phyloP scores from a whole-genome alignment of 192 early-diverging fungal species.

The Entomortierella lignicola region DNA sequence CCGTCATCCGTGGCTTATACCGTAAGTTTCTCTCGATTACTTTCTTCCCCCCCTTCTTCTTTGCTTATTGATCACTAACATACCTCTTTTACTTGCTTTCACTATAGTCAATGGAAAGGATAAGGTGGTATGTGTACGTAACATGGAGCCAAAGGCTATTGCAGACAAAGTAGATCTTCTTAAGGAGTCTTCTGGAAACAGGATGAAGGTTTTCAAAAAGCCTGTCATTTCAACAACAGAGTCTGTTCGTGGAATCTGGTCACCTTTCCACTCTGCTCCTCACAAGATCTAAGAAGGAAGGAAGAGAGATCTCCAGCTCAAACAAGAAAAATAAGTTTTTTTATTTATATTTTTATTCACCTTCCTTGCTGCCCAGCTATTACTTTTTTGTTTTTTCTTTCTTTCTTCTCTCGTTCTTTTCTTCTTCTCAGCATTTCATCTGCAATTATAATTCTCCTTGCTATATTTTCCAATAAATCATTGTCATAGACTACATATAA shows the following conservation, averaged over 20 bases:
- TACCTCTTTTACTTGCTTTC: not conserved
- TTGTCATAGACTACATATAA: no score
- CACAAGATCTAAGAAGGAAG: slow-evolving; percentile 68
- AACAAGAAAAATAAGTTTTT: no score
- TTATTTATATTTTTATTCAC: no score
- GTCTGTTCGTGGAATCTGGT: slow-evolving; percentile 86
- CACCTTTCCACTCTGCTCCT: slow-evolving; percentile 79
- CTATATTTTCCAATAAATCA: no score
- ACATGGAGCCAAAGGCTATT: slow-evolving; percentile 69
- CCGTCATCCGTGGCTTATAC: slow-evolving; percentile 77
- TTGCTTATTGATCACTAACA: not conserved
- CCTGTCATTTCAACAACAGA: slow-evolving; percentile 82
- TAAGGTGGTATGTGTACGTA: slow-evolving; percentile 75
- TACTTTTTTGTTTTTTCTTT: not conserved
- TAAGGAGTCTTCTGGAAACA: slow-evolving; percentile 74
- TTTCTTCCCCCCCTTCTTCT: not conserved
- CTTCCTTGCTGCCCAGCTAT: no score
- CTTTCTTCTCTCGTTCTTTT: not conserved
- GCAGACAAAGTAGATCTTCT: slow-evolving; percentile 69
- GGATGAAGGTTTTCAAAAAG: slow-evolving; percentile 70
- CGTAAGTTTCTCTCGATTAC: slow-evolving; percentile 53
- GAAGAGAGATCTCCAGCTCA: no score
- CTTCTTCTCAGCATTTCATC: no score
- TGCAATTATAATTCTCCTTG: not conserved
- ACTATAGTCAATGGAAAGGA: slow-evolving; percentile 68